phyloP scores from a whole-genome alignment of 225 moss, liverwort and hornwort species.

The Bryoerythrophyllum caledonicum region DNA sequence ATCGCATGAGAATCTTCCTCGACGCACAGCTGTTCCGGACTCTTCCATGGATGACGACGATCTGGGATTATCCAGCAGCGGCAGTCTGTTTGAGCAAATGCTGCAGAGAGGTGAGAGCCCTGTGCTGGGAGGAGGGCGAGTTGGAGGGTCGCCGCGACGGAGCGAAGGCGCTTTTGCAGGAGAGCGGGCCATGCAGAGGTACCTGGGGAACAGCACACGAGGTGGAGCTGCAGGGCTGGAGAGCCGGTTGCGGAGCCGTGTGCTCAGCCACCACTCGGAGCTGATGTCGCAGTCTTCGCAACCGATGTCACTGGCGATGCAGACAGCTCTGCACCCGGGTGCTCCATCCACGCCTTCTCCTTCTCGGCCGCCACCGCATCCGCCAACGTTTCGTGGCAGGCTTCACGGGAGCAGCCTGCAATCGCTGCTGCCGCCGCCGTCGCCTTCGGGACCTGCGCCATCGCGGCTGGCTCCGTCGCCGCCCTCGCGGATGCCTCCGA shows the following conservation, averaged over 20 bases:
- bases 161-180: constrained; percentile 50
- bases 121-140: constrained; percentile 47
- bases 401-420: constrained; percentile 59
- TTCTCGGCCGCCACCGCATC: constrained; percentile 69
- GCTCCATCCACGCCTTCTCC: constrained; percentile 41
- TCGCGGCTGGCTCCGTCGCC: constrained; percentile 53
- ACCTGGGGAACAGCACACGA: constrained; percentile 48
- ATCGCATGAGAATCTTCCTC: constrained; percentile 56
- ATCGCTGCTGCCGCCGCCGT: constrained; percentile 49
- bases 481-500: constrained; percentile 54
- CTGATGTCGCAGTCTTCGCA: constrained; percentile 42
- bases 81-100: constrained; percentile 61
- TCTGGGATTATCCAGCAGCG: constrained; percentile 50
- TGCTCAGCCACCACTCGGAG: constrained; percentile 46
- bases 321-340: constrained; percentile 40
- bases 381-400: constrained; percentile 61
- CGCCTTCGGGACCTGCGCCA: constrained; percentile 59
- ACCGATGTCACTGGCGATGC: constrained; percentile 38
- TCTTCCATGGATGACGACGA: constrained; percentile 52
- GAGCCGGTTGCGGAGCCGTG: constrained; percentile 58
- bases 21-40: constrained; percentile 46
- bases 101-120: constrained; percentile 57
- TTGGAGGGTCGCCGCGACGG: constrained; percentile 56
- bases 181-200: constrained; percentile 64
- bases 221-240: constrained; percentile 30